Base-by-base conservation (phyloP, 164 flowering plant genomes). In the Dillenia suffruticosa region DNA sequence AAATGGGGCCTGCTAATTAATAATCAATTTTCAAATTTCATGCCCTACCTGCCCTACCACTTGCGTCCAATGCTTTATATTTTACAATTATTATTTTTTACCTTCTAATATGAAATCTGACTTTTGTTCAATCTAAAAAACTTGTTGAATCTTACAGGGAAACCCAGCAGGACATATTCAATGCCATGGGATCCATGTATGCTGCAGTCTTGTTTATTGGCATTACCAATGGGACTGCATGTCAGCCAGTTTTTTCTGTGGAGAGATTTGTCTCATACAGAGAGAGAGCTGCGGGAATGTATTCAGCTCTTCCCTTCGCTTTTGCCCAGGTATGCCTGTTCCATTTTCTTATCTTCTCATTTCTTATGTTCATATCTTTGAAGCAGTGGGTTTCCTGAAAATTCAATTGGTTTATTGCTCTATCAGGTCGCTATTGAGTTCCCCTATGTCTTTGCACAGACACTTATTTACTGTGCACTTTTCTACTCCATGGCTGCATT, bases 141-240 rank as follows among this genome's bases (percentile, higher is more conserved):
- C 32, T 26, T 26, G 32, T 46, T 58, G 14, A 32, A 19, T 50
- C 49, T 51, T 69, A 16, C 84, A 92, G 99, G 83, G 96, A 84
- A 15, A 82, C 74, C 8, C 88, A 80, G 69, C 96, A 88, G 78
- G 92, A 92, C 63, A 65, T 92, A 56, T 78, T 78, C 16, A 90
- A 94, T 77, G 96, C 99, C 45, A 86, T 94, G 96, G 99, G 97
- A 58, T 89, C 99, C 65, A 76, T 94, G 92, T 94, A 94, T 71
- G 83, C 86, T 12, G 99, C 99, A 11, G 84, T 94, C 47, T 69
- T 95, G 44, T 95, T 95, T 65, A 79, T 92, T 61, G 97, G 99
- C 51, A 70, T 95, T 46, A 92, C 99, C 54, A 95, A 95, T 73
- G 94, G 73, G 46, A 74, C 86, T 47, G 89, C 97, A 45, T 96